phyloP scores from a whole-genome alignment of 306 rosid genomes.

The Ochetophila trinervis region DNA sequence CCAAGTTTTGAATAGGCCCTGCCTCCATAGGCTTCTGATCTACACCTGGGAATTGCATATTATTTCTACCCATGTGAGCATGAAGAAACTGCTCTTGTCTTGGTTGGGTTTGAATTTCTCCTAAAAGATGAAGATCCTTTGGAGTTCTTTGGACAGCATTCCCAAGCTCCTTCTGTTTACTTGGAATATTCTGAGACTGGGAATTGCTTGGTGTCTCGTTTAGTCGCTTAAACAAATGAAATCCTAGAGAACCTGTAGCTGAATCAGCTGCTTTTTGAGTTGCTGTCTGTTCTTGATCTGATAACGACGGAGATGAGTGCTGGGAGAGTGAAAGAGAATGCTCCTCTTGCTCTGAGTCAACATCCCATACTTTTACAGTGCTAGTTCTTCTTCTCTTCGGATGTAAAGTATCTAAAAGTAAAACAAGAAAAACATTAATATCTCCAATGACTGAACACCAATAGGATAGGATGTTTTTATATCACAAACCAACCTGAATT shows the following conservation, averaged over 20 bases:
- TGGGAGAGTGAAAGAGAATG: conserved; percentile 89
- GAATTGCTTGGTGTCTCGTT: conserved; percentile 33
- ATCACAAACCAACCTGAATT: conserved; percentile 47
- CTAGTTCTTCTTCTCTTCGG: conserved; percentile 78
- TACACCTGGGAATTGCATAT: conserved; percentile 19
- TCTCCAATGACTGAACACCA: not conserved
- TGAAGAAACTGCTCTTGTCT: conserved; percentile 37
- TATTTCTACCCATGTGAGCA: conserved; percentile 34
- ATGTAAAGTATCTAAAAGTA: conserved; percentile 51
- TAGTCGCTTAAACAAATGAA: conserved; percentile 41
- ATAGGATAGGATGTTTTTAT: not conserved
- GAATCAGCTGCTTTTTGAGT: conserved; percentile 40
- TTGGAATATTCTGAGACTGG: conserved; percentile 28
- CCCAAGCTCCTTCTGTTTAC: conserved; percentile 28
- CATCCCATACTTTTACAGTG: conserved; percentile 52
- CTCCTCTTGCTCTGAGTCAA: conserved; percentile 89
- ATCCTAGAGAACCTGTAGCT: conserved; percentile 43
- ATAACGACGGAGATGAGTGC: conserved; percentile 78
- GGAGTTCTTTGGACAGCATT: conserved; percentile 26
- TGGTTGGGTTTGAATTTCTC: conserved; percentile 38
- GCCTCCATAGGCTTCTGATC: conserved; percentile 27
- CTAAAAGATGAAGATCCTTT: conserved; percentile 40
- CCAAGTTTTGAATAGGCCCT: conserved; percentile 46
- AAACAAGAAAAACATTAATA: conserved; percentile 1
- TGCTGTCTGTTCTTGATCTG: conserved; percentile 80